phyloP scores from a whole-genome alignment of 331 rosid species.

The Phaseolus coccineus region DNA sequence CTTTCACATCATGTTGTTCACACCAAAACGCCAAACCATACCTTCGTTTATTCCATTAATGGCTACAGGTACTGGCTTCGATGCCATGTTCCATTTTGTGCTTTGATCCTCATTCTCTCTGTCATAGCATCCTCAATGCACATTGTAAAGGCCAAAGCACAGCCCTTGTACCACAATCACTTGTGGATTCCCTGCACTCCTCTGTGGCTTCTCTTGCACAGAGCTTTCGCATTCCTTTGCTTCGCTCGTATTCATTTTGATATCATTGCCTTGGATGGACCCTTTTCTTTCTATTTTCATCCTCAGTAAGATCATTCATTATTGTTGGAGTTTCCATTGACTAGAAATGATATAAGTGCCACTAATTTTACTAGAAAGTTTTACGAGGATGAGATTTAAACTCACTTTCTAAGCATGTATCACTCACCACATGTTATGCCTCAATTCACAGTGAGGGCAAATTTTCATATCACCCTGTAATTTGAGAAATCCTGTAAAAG shows the following conservation, averaged over 20 bases:
- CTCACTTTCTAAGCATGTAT: no score
- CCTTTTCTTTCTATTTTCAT: constrained; percentile 48
- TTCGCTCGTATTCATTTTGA: constrained; percentile 42
- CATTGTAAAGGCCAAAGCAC: constrained; percentile 33
- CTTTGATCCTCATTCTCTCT: constrained; percentile 18
- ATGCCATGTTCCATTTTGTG: constrained; percentile 49
- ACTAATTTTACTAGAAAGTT: no score
- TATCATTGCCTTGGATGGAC: constrained; percentile 38
- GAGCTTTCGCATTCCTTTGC: constrained; percentile 48
- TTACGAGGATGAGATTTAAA: no score
- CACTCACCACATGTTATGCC: no score
- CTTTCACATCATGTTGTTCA: no score
- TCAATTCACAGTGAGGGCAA: neutral
- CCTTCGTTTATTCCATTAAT: neutral
- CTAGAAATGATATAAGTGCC: no score
- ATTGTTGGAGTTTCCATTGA: no score
- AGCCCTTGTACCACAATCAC: constrained; percentile 32
- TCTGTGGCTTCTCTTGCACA: constrained; percentile 42
- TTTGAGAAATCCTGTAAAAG: neutral
- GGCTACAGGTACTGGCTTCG: constrained; percentile 44
- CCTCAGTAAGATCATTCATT: constrained; percentile 47
- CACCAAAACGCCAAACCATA: no score
- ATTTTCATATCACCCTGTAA: neutral
- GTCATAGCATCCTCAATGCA: constrained; percentile 1
- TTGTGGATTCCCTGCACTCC: constrained; percentile 49